Evolutionary conservation across 768 basidiomycete genomes (phyloP).

Genomic region (Gloeostereum incarnatum): DNA sequence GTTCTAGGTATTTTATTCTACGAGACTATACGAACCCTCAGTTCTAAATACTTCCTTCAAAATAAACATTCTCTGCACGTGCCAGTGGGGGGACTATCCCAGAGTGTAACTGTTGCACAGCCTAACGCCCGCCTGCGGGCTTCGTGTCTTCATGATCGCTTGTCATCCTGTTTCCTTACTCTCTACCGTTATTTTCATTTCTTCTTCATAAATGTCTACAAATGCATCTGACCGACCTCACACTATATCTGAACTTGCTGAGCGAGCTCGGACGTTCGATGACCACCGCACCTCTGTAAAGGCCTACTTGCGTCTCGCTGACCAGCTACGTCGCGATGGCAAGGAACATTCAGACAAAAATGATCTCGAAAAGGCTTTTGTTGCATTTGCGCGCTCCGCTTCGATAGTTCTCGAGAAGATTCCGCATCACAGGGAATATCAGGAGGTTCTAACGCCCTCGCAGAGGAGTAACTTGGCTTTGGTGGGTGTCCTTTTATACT

Average conservation of each 20-base stretch:
- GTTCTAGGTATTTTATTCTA: too few relatives aligned
- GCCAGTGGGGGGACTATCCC: too few relatives aligned
- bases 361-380: conserved; percentile 41
- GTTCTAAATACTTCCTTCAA: too few relatives aligned
- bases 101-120: too few relatives aligned
- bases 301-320: conserved; percentile 38
- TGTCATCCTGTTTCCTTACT: neutral
- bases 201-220: neutral
- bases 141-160: neutral
- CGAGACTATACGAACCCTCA: too few relatives aligned
- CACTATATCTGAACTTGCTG: conserved; percentile 39
- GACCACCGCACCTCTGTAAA: conserved; percentile 36
- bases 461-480: conserved; percentile 61
- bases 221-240: conserved; percentile 18
- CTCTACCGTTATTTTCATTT: neutral
- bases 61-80: too few relatives aligned
- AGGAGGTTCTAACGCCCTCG: conserved; percentile 36
- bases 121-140: neutral
- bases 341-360: conserved; percentile 22
- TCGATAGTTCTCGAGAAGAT: conserved; percentile 62
- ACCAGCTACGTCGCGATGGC: conserved; percentile 31
- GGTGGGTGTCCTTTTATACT: conserved; percentile 35
- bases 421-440: conserved; percentile 64
- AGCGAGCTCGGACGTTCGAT: conserved; percentile 25
- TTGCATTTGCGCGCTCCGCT: conserved; percentile 44